phyloP scores from a whole-genome alignment of 306 rosid genomes.

The Myrica gale region DNA sequence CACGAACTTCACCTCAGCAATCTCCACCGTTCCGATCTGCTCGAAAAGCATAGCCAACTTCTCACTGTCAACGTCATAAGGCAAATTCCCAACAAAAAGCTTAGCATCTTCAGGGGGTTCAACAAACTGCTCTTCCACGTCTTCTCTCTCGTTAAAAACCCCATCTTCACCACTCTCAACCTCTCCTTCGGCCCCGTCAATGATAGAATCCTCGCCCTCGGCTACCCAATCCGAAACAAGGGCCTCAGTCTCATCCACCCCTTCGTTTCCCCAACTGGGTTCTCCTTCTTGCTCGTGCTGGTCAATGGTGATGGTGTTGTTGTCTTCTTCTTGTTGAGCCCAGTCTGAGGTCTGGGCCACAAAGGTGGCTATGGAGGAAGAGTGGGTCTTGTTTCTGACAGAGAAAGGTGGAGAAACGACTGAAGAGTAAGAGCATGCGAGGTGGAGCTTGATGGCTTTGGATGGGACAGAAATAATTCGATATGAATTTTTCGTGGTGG shows the following conservation, averaged over 20 bases:
- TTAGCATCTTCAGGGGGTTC: conserved; percentile 76
- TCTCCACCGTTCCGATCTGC: conserved; percentile 70
- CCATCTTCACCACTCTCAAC: conserved; percentile 43
- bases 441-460: conserved; percentile 45
- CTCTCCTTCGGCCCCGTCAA: conserved; percentile 19
- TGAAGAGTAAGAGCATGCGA: conserved; percentile 39
- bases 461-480: conserved; percentile 36
- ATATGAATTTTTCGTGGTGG: conserved; percentile 40
- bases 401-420: conserved; percentile 32
- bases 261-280: conserved; percentile 45
- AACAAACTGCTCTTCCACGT: conserved; percentile 28
- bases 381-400: conserved; percentile 32
- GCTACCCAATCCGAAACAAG: conserved; percentile 44
- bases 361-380: conserved; percentile 44
- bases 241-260: conserved; percentile 31
- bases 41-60: conserved; percentile 70
- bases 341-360: conserved; percentile 79
- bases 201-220: conserved; percentile 28
- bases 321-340: conserved; percentile 67
- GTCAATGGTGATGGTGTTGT: conserved; percentile 38
- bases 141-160: conserved; percentile 32
- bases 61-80: conserved; percentile 75
- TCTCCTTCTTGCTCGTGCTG: conserved; percentile 32
- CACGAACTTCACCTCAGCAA: conserved; percentile 66
- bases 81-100: conserved; percentile 82